Base-by-base conservation (phyloP, 2,329 filamentous ascomycete species). In the Helotiales sp. region DNA sequence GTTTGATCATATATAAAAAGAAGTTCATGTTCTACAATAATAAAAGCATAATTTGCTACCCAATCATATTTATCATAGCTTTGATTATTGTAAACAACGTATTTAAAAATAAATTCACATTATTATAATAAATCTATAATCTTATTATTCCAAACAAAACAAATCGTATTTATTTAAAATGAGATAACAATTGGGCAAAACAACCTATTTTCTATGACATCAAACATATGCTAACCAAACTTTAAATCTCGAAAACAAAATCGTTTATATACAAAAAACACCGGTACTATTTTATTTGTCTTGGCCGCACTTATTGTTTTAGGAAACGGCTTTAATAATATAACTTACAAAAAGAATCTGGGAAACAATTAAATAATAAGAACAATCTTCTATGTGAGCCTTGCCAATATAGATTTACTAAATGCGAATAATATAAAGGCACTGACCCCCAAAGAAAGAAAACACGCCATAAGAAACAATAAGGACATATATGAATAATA, bases 221-320 rank as follows among this genome's bases (percentile, higher is more conserved):
- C 13, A 61, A 75, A 59, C 11, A 59, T 32, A 71, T 66, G 63
- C 5, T 37, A 26, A 68, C 43, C 55, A 50, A 64, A 60, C 40
- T 73, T 43, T 47, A 55, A 20, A 67, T 76, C 47, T 72, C 70
- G 49, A 63, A 73, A 58, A 71, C 69, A 17, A 70, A 71, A 59
- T 40, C 63, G 22, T 73, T 82, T 13, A 76, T 79, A 64, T 84
- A 84, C 64, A 77, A 66, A 63, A 81, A 82, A 74, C 78, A 26
- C 78, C 76, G 30, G 79, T 78, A 65, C 75, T 61, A 50, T 79
- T 69, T 28, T 75, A 77, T 65, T 78, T 79, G 61, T 78, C 72
- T 72, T 78, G 76, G 49, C 72, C 76, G 50, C 77, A 71, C 61
- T 3, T 67, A 63, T 60, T 62, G 70, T 20, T 75, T 67, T 68